Base-by-base conservation (phyloP, 2,329 filamentous ascomycete species). In the Colletotrichum truncatum region DNA sequence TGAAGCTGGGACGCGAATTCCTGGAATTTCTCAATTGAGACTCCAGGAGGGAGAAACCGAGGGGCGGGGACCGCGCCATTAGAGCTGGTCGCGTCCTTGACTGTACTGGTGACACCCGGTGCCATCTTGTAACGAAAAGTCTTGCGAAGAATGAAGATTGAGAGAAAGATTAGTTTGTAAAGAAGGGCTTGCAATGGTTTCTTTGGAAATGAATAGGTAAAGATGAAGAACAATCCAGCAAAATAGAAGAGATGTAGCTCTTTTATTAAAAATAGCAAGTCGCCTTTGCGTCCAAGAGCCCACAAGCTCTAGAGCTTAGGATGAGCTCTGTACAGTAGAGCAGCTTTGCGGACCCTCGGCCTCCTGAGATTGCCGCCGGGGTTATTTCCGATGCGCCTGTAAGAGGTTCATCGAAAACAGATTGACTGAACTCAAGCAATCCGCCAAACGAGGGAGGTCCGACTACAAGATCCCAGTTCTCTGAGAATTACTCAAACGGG, bases 11-110 rank as follows among this genome's bases (percentile, higher is more conserved):
- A 36, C 2, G 55, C 61, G n/a, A 64, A 64, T 3, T 45, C 55
- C 25, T 64, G 54, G 8, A 60, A 59, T 30, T 60, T 45, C 30
- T 59, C 54, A 6, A 23, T 9, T 2, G 61, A 41, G 16, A 60
- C 25, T 4, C 30, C 46, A 14, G 61, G 55, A 4, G 61, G 61
- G 9, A 64, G 45, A 26, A 46, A 46, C 3, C 61, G 28, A 5
- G 61, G 61, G 4, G 46, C 46, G 14, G 61, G 61, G 7, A 32
- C 55, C 14, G 55, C 4, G 3, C 43, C 41, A 10, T 34, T 32
- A 11, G 46, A 18, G 55, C 23, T 21, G 30, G 23, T n/a, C 16
- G 25, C n/a, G 25, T 43, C 53, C 9, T 53, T 60, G 5, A 21
- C 45, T 26, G 25, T 56, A 25, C 32, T 34, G 5, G 38, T 60